Conservation (phyloP, 2,329 filamentous ascomycete genomes). For the Penicillium rolfsii region DNA sequence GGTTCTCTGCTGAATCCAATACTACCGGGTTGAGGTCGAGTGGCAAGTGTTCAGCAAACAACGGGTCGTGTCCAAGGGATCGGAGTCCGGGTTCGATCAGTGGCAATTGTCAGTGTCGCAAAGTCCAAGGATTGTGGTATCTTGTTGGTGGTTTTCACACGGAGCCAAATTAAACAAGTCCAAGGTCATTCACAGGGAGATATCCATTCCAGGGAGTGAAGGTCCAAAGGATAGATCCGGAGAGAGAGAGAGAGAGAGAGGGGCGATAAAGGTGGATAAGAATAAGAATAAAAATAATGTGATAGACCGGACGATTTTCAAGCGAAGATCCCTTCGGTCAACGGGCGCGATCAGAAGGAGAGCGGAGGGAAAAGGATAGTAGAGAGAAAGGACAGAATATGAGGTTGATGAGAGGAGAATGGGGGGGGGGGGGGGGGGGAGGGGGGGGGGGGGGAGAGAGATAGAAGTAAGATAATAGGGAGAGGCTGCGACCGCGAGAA, state of each 20-base stretch:
- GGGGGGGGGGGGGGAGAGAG: no score
- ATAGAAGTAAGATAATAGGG: not conserved
- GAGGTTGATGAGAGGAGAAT: slow-evolving; percentile 18
- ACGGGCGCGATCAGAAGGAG: not conserved
- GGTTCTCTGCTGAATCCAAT: not conserved
- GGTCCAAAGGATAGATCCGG: slow-evolving; percentile 3
- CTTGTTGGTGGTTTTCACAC: not conserved
- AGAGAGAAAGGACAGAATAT: slow-evolving; percentile 5
- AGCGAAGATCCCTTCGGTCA: not conserved
- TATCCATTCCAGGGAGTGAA: slow-evolving; percentile 18
- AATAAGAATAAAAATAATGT: not conserved
- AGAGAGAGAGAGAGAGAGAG: not conserved
- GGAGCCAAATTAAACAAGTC: slow-evolving; percentile 13
- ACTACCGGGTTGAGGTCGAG: not conserved
- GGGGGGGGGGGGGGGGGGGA: no score
- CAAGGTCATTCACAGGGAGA: slow-evolving; percentile 17
- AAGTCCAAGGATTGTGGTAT: slow-evolving; percentile 6
- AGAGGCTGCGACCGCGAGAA: slow-evolving; percentile 10
- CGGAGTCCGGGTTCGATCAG: not conserved
- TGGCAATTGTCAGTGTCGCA: not conserved
- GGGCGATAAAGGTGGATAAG: not conserved
- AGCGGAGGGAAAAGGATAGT: not conserved
- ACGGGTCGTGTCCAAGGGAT: slow-evolving; percentile 5
- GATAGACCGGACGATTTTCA: not conserved
- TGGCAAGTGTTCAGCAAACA: slow-evolving; percentile 2